These are phyloP conservation scores for Mucor racemosus DNA, from an alignment of 371 early-diverging fungal species.

Conservation along the genomic window DNA sequence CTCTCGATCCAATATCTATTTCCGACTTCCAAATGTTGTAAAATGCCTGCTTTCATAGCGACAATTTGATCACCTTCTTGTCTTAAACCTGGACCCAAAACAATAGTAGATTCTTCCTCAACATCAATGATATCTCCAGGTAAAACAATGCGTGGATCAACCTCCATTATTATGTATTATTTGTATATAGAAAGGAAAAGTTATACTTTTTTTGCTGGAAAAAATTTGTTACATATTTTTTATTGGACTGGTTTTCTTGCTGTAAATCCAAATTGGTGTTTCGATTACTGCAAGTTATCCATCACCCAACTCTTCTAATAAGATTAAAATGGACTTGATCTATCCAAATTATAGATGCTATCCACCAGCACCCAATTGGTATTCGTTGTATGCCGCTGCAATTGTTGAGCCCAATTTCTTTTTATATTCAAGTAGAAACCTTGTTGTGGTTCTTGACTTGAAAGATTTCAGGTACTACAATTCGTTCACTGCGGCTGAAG, in stretches of 20 bases:
- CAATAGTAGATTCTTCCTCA: slow-evolving; percentile 28
- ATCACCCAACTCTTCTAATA: too few relatives aligned
- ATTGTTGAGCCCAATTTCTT: slow-evolving; percentile 31
- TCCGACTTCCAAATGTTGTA: slow-evolving; percentile 56
- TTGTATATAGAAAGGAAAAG: slow-evolving; percentile 1
- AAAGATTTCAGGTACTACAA: slow-evolving; percentile 25
- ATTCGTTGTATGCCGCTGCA: slow-evolving; percentile 31
- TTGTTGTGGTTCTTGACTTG: slow-evolving; percentile 40
- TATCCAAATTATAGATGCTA: slow-evolving; percentile 37
- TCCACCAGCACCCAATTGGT: slow-evolving; percentile 54
- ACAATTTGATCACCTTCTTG: slow-evolving; percentile 67
- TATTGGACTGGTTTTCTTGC: slow-evolving; percentile 14
- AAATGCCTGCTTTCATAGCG: slow-evolving; percentile 78
- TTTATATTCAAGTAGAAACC: slow-evolving; percentile 45
- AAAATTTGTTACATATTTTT: slow-evolving; percentile 2
- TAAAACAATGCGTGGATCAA: slow-evolving; percentile 54
- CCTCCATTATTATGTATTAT: slow-evolving; percentile 24
- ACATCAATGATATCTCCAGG: slow-evolving; percentile 67
- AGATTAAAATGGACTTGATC: slow-evolving; percentile 12
- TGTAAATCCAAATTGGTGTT: neutral
- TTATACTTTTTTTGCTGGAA: neutral
- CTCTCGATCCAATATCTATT: slow-evolving; percentile 83
- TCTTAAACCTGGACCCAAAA: slow-evolving; percentile 84
- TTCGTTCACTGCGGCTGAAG: slow-evolving; percentile 40
- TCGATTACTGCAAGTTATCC: too few relatives aligned